phyloP scores from a whole-genome alignment of 2,329 filamentous ascomycete genomes.

The Xylariales sp. region DNA sequence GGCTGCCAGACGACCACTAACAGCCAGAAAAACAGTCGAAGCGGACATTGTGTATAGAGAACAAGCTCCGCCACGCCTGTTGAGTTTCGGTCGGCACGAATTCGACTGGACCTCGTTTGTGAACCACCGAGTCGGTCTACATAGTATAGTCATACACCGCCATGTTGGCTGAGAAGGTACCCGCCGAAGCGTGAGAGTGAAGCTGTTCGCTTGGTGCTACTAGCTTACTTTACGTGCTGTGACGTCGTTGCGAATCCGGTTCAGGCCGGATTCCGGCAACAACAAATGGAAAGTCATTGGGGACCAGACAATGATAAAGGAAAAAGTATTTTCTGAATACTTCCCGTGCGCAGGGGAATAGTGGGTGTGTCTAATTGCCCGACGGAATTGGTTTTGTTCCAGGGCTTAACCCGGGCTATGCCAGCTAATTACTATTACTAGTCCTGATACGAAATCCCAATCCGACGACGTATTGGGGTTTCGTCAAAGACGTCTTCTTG shows the following conservation, averaged over 20 bases:
- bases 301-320: neutral
- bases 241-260: neutral
- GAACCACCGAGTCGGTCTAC: neutral
- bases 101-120: neutral
- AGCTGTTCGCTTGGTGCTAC: constrained; percentile 3
- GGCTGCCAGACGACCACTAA: constrained; percentile 1
- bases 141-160: constrained; percentile 15
- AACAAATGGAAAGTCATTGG: neutral
- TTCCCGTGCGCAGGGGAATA: neutral
- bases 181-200: constrained; percentile 17
- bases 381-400: neutral
- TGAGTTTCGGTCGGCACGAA: constrained; percentile 17
- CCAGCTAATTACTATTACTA: neutral
- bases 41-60: constrained; percentile 4
- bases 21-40: neutral
- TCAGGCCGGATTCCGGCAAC: neutral
- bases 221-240: constrained; percentile 6
- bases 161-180: constrained; percentile 1
- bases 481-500: neutral
- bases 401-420: neutral
- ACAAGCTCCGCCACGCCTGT: neutral
- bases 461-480: neutral
- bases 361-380: constrained; percentile 20
- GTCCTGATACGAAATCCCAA: neutral
- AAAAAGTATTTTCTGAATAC: neutral